These are phyloP conservation scores for Evernia prunastri DNA, from an alignment of 495 filamentous ascomycete genomes.

Conservation along the genomic window DNA sequence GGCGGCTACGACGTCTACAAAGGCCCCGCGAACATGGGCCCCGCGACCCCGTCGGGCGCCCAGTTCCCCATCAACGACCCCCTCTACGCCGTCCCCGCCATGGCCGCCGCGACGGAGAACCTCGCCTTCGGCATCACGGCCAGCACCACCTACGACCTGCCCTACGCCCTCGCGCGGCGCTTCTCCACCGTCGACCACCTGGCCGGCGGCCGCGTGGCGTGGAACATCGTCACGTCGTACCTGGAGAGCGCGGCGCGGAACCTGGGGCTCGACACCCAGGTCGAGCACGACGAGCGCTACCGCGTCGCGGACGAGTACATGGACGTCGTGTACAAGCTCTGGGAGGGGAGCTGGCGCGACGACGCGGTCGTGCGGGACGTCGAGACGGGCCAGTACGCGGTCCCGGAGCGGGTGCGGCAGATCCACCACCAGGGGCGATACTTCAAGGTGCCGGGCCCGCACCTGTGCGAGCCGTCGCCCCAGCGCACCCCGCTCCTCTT, in stretches of 20 bases:
- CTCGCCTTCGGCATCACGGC: background rate
- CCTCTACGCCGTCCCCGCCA: background rate
- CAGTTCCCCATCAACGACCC: background rate
- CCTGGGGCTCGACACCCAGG: constrained; percentile 30
- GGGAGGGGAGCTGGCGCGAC: background rate
- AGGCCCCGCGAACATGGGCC: background rate
- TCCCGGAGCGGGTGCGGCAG: background rate
- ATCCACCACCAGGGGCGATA: background rate
- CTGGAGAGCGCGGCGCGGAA: constrained; percentile 53
- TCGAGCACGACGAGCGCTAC: background rate
- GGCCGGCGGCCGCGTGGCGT: constrained; percentile 48
- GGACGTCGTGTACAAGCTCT: background rate
- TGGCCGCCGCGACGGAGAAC: background rate
- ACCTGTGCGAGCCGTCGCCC: background rate
- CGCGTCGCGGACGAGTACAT: background rate
- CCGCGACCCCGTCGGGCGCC: background rate
- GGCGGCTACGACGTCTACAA: background rate
- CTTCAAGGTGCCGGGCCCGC: background rate
- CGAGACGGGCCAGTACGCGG: background rate
- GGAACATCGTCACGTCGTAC: constrained; percentile 58
- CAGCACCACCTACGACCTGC: background rate
- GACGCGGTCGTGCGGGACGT: background rate
- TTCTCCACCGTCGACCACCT: constrained; percentile 53
- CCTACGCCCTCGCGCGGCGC: background rate
- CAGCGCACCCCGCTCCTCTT: background rate